phyloP scores from a whole-genome alignment of 768 basidiomycete species.

The Boletellus ananiceps region DNA sequence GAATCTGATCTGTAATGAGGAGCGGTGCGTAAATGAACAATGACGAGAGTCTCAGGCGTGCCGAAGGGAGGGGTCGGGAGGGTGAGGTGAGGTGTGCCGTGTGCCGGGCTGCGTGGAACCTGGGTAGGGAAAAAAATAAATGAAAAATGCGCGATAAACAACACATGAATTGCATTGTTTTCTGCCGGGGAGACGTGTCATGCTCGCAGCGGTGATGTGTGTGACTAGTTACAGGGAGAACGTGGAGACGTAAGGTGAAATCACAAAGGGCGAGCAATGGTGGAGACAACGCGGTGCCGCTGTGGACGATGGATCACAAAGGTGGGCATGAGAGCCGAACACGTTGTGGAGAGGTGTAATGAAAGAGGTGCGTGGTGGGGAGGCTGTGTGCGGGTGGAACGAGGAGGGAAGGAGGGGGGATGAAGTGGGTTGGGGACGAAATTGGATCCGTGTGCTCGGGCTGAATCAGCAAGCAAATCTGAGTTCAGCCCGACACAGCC shows the following conservation, averaged over 20 bases:
- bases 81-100: too few relatives aligned
- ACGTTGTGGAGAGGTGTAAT: slow-evolving; percentile 18
- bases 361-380: slow-evolving; percentile 12
- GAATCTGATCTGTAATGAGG: too few relatives aligned
- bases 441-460: slow-evolving; percentile 8
- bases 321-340: slow-evolving; percentile 9
- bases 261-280: slow-evolving; percentile 3
- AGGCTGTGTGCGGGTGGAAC: not conserved
- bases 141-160: not conserved
- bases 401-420: not conserved
- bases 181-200: slow-evolving; percentile 5
- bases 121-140: not conserved
- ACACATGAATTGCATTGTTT: not conserved
- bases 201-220: too few relatives aligned
- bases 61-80: too few relatives aligned
- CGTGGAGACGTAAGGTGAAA: slow-evolving; percentile 16
- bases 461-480: slow-evolving; percentile 26
- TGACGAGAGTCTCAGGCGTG: too few relatives aligned
- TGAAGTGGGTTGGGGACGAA: slow-evolving; percentile 1
- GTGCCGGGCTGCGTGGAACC: too few relatives aligned
- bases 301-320: slow-evolving; percentile 11
- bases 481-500: slow-evolving; percentile 23
- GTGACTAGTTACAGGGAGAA: slow-evolving; percentile 12
- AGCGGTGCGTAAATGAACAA: too few relatives aligned
- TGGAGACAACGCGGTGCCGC: slow-evolving; percentile 22